These are phyloP conservation scores for Basidiobolus heterosporus DNA, from an alignment of 371 early-diverging fungal species.

Conservation along the genomic window DNA sequence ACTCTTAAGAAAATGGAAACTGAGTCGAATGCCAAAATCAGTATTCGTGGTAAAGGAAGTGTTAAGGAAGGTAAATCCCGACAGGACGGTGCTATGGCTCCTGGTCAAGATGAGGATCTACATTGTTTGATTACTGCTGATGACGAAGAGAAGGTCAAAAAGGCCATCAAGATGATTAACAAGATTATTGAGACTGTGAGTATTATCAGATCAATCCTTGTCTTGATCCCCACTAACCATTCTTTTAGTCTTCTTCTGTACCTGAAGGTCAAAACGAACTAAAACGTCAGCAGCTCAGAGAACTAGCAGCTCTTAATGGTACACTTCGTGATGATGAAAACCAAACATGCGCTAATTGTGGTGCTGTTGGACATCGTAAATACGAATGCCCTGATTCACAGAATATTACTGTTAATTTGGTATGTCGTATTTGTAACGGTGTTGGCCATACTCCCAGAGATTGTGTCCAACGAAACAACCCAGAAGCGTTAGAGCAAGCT, in stretches of 20 bases:
- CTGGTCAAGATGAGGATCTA: conserved; percentile 81
- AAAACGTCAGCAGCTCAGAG: conserved; percentile 83
- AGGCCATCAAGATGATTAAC: conserved; percentile 70
- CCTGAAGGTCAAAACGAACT: conserved; percentile 90
- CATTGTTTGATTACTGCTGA: conserved; percentile 87
- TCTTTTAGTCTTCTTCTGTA: conserved; percentile 56
- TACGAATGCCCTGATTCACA: conserved; percentile 83
- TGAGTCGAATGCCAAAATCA: conserved; percentile 86
- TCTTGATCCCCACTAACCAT: not conserved
- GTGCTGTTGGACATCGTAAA: conserved; percentile 72
- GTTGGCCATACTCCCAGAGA: conserved; percentile 84
- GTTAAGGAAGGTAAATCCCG: conserved; percentile 85
- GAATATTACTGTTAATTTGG: conserved; percentile 70
- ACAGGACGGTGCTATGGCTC: conserved; percentile 23
- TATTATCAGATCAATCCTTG: not conserved
- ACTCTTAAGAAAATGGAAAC: conserved; percentile 87
- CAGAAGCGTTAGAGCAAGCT: conserved; percentile 41
- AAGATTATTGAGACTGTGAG: conserved; percentile 83
- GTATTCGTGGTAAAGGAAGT: conserved; percentile 90
- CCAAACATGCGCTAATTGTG: conserved; percentile 87
- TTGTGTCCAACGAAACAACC: conserved; percentile 65
- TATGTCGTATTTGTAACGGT: conserved; percentile 81
- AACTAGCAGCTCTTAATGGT: conserved; percentile 88
- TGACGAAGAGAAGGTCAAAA: conserved; percentile 69
- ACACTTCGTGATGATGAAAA: conserved; percentile 89